phyloP scores from a whole-genome alignment of 371 early-diverging fungal genomes.

The Circinella minor region DNA sequence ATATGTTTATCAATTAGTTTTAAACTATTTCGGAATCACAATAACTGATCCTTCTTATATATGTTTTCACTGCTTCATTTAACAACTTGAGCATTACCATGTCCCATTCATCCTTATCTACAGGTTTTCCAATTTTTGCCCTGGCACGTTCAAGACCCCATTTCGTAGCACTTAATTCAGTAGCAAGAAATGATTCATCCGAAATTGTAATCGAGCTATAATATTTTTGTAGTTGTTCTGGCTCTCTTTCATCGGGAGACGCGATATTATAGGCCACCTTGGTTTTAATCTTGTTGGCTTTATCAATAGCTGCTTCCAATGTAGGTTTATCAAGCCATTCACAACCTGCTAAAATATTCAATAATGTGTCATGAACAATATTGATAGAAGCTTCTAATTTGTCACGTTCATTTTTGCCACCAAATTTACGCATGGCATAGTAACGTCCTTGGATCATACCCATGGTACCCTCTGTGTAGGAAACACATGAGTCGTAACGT shows the following conservation, averaged over 20 bases:
- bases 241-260: constrained; percentile 51
- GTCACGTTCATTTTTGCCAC: constrained; percentile 38
- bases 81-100: constrained; percentile 29
- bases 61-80: too few species aligned
- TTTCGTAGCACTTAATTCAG: constrained; percentile 25
- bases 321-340: constrained; percentile 62
- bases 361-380: constrained; percentile 33
- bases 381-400: constrained; percentile 35
- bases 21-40: too few species aligned
- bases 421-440: constrained; percentile 50
- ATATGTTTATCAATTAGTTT: neutral
- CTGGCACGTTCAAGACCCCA: constrained; percentile 30
- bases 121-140: constrained; percentile 35
- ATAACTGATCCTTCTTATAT: too few species aligned
- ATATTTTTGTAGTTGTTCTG: constrained; percentile 43
- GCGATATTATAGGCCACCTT: constrained; percentile 58
- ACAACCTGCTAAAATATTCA: constrained; percentile 37
- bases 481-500: constrained; percentile 56
- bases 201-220: constrained; percentile 39
- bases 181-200: constrained; percentile 41
- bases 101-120: constrained; percentile 54
- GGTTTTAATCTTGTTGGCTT: constrained; percentile 39
- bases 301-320: constrained; percentile 46
- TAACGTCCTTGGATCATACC: constrained; percentile 65
- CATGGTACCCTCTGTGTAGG: constrained; percentile 36